Conservation (phyloP, 306 rosid species). For the Malus fusca region DNA sequence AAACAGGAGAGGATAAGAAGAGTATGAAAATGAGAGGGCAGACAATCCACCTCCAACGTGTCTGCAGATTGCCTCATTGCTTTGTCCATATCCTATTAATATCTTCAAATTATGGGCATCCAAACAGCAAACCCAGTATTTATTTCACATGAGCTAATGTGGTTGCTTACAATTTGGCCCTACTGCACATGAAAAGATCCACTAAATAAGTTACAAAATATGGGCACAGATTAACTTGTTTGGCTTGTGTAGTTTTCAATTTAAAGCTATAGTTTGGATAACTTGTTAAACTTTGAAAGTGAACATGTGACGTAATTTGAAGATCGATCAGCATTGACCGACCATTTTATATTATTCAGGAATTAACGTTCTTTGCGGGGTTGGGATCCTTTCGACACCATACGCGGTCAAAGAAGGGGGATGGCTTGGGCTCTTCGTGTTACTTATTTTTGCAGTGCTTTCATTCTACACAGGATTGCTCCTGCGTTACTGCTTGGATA, state of each 20-base stretch:
- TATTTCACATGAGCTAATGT: constrained; percentile 8
- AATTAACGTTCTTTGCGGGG: constrained; percentile 88
- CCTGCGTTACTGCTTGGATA: constrained; percentile 78
- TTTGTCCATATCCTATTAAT: constrained; percentile 16
- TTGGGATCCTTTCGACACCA: constrained; percentile 93
- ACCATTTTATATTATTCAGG: constrained; percentile 37
- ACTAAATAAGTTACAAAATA: background rate
- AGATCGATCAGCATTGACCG: background rate
- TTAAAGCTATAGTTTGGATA: background rate
- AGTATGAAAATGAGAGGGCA: too few relatives aligned
- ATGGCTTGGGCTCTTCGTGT: constrained; percentile 67
- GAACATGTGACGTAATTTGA: background rate
- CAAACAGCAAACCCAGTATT: constrained; percentile 5
- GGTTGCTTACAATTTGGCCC: background rate
- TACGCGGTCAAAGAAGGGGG: constrained; percentile 86
- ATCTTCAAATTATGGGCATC: background rate
- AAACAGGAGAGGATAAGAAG: too few relatives aligned
- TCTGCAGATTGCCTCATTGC: constrained; percentile 2
- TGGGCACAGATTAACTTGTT: background rate
- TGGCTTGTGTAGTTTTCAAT: background rate
- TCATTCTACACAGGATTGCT: constrained; percentile 93
- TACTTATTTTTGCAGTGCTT: constrained; percentile 63
- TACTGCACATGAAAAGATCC: constrained; percentile 14
- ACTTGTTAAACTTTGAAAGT: background rate
- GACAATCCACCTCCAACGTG: too few relatives aligned